Evolutionary conservation across 2,329 filamentous ascomycete species (phyloP).

Genomic region (Verticillium klebahnii): DNA sequence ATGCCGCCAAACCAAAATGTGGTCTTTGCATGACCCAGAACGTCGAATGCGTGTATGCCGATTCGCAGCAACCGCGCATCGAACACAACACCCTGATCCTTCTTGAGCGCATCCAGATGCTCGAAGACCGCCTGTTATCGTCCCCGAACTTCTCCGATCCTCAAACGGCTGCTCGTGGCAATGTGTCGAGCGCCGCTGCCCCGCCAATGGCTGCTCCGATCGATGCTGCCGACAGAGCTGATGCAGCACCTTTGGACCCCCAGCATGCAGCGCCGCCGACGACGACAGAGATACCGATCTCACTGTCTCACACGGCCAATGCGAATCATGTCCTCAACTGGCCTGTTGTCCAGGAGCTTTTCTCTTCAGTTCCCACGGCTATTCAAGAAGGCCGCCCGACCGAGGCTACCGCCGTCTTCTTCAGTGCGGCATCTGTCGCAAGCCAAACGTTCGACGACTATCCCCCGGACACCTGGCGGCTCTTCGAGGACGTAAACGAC

Average conservation of each 20-base stretch:
- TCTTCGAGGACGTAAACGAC: constrained; percentile 2
- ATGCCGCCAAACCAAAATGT: constrained; percentile 22
- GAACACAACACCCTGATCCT: constrained; percentile 22
- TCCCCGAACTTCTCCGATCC: not conserved
- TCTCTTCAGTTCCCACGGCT: not conserved
- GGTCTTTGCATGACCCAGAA: constrained; percentile 19
- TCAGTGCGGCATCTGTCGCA: not conserved
- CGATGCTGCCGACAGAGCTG: not conserved
- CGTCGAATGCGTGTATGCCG: constrained; percentile 23
- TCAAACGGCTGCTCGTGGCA: too few relatives aligned
- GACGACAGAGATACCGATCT: constrained; percentile 9
- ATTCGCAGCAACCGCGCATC: constrained; percentile 20
- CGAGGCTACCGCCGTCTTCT: not conserved
- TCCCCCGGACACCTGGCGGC: constrained; percentile 10
- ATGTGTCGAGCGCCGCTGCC: too few relatives aligned
- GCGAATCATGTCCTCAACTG: constrained; percentile 17
- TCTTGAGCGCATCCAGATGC: constrained; percentile 22
- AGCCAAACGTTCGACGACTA: not conserved
- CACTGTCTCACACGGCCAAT: constrained; percentile 17
- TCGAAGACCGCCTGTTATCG: constrained; percentile 20
- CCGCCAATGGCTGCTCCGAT: too few relatives aligned
- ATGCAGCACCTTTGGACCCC: not conserved
- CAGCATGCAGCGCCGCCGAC: not conserved
- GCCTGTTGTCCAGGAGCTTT: constrained; percentile 15
- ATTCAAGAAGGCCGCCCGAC: not conserved